These are phyloP conservation scores for Sonneratia caseolaris DNA, from an alignment of 345 rosid genomes.

Conservation along the genomic window DNA sequence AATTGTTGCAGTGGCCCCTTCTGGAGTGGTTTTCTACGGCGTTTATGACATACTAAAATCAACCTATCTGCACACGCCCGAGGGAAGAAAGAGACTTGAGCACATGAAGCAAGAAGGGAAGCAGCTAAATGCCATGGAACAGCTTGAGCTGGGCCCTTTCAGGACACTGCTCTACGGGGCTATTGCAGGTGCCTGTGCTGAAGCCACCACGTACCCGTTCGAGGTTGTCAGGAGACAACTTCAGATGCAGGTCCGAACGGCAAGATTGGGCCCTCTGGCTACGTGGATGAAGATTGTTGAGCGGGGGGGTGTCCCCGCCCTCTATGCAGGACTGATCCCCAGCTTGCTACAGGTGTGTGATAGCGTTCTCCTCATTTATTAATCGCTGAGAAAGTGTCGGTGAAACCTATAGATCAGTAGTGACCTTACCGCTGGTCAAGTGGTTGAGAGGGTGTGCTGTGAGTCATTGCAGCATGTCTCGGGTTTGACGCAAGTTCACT, in stretches of 20 bases:
- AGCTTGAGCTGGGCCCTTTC: constrained; percentile 65
- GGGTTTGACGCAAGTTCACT: background rate
- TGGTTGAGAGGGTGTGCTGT: background rate
- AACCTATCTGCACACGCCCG: constrained; percentile 66
- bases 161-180: constrained; percentile 87
- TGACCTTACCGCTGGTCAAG: too few species aligned
- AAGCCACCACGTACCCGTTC: constrained; percentile 89
- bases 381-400: background rate
- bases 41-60: constrained; percentile 81
- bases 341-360: constrained; percentile 77
- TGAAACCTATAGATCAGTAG: background rate
- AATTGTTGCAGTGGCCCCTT: constrained; percentile 73
- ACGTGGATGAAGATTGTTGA: constrained; percentile 61
- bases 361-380: background rate
- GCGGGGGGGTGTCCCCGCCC: constrained; percentile 80
- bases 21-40: constrained; percentile 90
- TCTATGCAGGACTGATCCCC: constrained; percentile 73
- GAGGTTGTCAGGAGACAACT: constrained; percentile 92
- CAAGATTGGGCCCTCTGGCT: constrained; percentile 51
- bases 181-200: constrained; percentile 78
- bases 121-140: constrained; percentile 63
- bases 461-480: background rate
- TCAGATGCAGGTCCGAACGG: constrained; percentile 67
- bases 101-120: constrained; percentile 54
- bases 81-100: constrained; percentile 58